Evolutionary conservation across 2,329 filamentous ascomycete species (phyloP), one percentile per base, ranked within the genome.

Genomic region (Orbilia brochopaga): DNA sequence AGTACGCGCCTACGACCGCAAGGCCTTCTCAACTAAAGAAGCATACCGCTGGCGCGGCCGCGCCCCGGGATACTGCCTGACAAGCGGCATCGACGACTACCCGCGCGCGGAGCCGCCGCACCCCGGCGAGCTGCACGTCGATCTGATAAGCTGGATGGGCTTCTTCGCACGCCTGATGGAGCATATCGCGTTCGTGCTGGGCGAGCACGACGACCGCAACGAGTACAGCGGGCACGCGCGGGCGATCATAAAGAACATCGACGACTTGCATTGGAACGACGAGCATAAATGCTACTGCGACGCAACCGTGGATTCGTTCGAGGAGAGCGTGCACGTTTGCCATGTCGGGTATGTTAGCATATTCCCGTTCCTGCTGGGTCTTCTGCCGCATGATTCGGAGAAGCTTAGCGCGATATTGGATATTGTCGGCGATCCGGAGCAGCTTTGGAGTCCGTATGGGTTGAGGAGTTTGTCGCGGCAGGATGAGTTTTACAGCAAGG

Each of bases 121-220:
- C 79, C 93, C 94, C 0, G 93, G 91, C 77, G 94, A 99, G 85
- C 85, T 99, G 55, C 93, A 99, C 79, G 88, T 95, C 30, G 94
- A 99, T 80, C 84, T 97, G 60, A 90, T 99, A 79, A 90, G 90
- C 58, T 99, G 94, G 94, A 90, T 99, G 81, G 94, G 93, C n/a
- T 86, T 97, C 82, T 96, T 97, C 91, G 89, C 90, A 44, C 87
- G 89, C 74, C 89, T 90, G n/a, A 85, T 99, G 61, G 85, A 87
- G 76, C 90, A 89, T 75, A 90, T 97, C 76, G 91, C 92, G 0
- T 42, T 69, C 11, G 62, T 55, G 21, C 84, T 97, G n/a, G 88
- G 85, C 52, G 85, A 92, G 75, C 80, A 81, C 0, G 92, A 96
- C 35, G 93, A 97, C 75, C 88, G 85, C 0, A 84, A 85, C 21